Evolutionary conservation across 1,139 yeast species (phyloP), one percentile per base, ranked within the genome.

Genomic region (Hyphopichia fennica): DNA sequence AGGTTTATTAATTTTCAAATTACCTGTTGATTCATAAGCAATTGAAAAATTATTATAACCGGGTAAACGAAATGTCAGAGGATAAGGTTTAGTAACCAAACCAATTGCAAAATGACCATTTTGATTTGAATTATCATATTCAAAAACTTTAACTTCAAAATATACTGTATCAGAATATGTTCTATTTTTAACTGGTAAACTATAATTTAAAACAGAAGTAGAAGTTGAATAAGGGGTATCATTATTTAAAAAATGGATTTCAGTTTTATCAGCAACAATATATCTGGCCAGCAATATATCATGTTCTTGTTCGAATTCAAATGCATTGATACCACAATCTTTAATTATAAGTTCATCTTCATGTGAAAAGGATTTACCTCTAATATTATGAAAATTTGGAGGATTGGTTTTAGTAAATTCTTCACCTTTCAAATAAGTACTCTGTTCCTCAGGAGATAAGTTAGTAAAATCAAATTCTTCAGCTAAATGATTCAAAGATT

Each of bases 1-100:
- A 1, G 98, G 96, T 57, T 84, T 87, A 59, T 87, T 90, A 46
- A 88, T 78, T 48, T 96, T 80, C 44, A 87, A 72, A 45, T 82
- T 80, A 1, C 98, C 99, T 1, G 85, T 81, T 13, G 95, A 82
- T 57, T 90, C 96, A 60, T 91, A 87, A 1, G 95, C 93, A 39
- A 91, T 81, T 0, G 96, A 87, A 59, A 85, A 88, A 41, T 82
- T 79, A 53, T 86, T 83, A 56, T 78, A 77, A 0, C 98, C 98
- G 0, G 99, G 99, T 31, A 90, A 71, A 51, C 96, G 73, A 62
- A 90, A 93, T 39, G 82, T 70, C 15, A 59, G 49, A 1, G 99
- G 98, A 58, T 90, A 90, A 1, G 98, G 97, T 54, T 84, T 86
- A 0, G 97, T 86, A 11, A 87, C 80, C 27, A 91, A 69, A 0